Evolutionary conservation across 805 yeast genomes (phyloP), one percentile per base, ranked within the genome.

Genomic region (Saturnispora serradocipensis): DNA sequence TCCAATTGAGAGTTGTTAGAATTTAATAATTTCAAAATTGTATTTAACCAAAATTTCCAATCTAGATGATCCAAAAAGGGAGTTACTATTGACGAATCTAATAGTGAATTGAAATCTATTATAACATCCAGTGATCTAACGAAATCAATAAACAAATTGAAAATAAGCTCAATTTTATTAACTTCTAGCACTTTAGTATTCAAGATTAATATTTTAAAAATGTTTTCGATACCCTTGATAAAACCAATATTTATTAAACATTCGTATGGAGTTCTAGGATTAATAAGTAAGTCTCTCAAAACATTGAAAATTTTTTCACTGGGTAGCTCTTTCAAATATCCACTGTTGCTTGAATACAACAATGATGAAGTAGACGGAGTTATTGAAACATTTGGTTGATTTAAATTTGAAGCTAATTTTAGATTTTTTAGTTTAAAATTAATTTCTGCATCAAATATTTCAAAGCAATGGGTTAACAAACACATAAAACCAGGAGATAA

Each of bases 31-130:
- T 78, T 70, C 53, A 76, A 67, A 13, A 72, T 65, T 15, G 85
- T 82, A 50, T 73, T 71, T 6, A 84, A 64, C 96, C 96, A 88
- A 61, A 88, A 87, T 48, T 71, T 69, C 93, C 95, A 88, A 67
- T 84, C 78, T 24, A 86, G 30, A 20, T 51, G 25, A 42, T 42
- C 30, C 10, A 42, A 24, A n/a, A n/a, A 11, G 8, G 44, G 16
- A 15, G 44, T 40, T 11, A 16, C 15, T 16, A 18, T 22, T 5
- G 44, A 40, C 3, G 16, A 25, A 22, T 40, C 44, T 24, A 40
- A 24, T 11, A 40, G 11, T 11, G 44, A 40, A 40, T 27, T 49
- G 11, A 38, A 30, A 32, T 30, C 43, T 38, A 35, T 47, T 5
- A 30, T 39, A 7, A 49, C 43, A 24, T 59, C 61, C 3, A 61